Conservation (phyloP, 768 basidiomycete species). For the Boletus pseudo-olivaceus region DNA sequence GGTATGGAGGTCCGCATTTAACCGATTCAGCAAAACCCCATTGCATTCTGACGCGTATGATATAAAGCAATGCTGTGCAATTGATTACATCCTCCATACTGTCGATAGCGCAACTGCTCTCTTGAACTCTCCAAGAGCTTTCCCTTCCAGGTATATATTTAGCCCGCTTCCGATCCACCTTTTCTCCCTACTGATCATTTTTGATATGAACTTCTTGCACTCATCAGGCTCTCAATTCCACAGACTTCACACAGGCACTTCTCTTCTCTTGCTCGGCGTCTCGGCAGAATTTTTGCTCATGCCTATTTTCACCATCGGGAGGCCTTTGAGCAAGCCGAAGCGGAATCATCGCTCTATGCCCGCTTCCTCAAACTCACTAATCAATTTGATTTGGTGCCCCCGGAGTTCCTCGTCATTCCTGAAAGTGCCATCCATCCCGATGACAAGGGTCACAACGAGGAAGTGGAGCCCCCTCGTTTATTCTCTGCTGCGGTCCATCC, state of each 20-base stretch:
- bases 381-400: constrained; percentile 77
- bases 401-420: constrained; percentile 82
- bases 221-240: constrained; percentile 72
- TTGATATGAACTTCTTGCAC: constrained; percentile 1
- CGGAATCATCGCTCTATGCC: constrained; percentile 84
- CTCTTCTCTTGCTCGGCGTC: constrained; percentile 81
- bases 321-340: constrained; percentile 85
- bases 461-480: constrained; percentile 39
- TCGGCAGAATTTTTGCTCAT: constrained; percentile 94
- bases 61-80: constrained; percentile 87
- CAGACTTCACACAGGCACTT: constrained; percentile 83
- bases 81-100: constrained; percentile 93
- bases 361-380: constrained; percentile 83
- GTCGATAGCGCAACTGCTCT: constrained; percentile 91
- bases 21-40: neutral
- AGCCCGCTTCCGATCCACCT: constrained; percentile 14
- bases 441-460: constrained; percentile 23
- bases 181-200: constrained; percentile 19
- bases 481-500: constrained; percentile 41
- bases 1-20: constrained; percentile 68
- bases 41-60: constrained; percentile 16
- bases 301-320: constrained; percentile 95
- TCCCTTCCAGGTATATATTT: constrained; percentile 75
- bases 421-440: constrained; percentile 35
- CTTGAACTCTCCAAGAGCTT: constrained; percentile 85